Conservation (phyloP, 129 eudicot genomes). For the Lonicera japonica region DNA sequence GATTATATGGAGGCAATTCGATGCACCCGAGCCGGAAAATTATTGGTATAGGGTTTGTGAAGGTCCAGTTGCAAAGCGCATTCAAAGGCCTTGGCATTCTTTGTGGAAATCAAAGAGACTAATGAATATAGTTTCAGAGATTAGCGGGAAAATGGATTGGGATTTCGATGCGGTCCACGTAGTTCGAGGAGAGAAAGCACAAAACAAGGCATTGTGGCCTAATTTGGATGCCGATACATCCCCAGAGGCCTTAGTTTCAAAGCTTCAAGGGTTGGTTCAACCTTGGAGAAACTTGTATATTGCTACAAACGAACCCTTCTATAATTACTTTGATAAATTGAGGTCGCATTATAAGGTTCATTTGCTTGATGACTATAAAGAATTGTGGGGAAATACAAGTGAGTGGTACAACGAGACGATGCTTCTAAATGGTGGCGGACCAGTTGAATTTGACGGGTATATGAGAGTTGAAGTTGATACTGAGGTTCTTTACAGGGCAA, state of each 20-base stretch:
- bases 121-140: constrained; percentile 90
- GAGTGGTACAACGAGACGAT: constrained; percentile 96
- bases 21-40: constrained; percentile 92
- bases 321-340: constrained; percentile 80
- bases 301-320: constrained; percentile 92
- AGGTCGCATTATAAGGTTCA: constrained; percentile 94
- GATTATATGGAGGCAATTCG: constrained; percentile 87
- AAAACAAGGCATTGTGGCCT: constrained; percentile 81
- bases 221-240: constrained; percentile 86
- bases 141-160: constrained; percentile 97
- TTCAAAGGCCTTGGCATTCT: constrained; percentile 87
- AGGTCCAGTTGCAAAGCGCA: constrained; percentile 64
- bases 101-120: constrained; percentile 89
- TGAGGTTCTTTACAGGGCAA: constrained; percentile 83
- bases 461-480: constrained; percentile 97
- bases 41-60: constrained; percentile 97
- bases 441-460: constrained; percentile 87
- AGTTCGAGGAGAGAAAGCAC: constrained; percentile 84
- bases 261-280: constrained; percentile 54
- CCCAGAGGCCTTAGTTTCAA: constrained; percentile 62
- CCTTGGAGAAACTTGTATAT: constrained; percentile 92
- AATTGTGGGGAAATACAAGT: constrained; percentile 86
- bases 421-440: constrained; percentile 49
- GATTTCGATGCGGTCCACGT: constrained; percentile 98
- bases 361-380: constrained; percentile 84